Evolutionary conservation across 2,329 filamentous ascomycete species (phyloP).

Genomic region (Hymenotorrendiella dingleyae): DNA sequence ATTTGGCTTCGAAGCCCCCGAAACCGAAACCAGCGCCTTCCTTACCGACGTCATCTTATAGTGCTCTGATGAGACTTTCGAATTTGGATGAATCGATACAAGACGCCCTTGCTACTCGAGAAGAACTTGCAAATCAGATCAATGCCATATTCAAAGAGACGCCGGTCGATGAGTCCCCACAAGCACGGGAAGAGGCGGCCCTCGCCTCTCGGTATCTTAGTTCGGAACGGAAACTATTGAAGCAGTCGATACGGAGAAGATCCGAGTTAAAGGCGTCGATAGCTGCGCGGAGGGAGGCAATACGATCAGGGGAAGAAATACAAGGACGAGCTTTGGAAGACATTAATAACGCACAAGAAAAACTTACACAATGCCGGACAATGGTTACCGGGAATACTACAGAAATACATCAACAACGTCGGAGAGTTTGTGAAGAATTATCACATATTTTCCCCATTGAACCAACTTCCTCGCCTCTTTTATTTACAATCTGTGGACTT

Average conservation of each 20-base stretch:
- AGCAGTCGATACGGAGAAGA: conserved; percentile 53
- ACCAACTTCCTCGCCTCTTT: conserved; percentile 57
- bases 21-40: conserved; percentile 45
- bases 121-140: conserved; percentile 72
- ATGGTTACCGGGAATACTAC: conserved; percentile 53
- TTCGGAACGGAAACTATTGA: conserved; percentile 60
- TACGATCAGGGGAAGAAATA: conserved; percentile 53
- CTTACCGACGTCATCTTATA: conserved; percentile 71
- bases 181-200: conserved; percentile 43
- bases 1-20: conserved; percentile 46
- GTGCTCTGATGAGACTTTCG: conserved; percentile 78
- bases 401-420: conserved; percentile 75
- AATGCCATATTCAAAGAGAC: conserved; percentile 47
- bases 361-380: conserved; percentile 50
- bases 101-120: conserved; percentile 74
- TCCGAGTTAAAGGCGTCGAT: conserved; percentile 66
- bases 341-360: conserved; percentile 54
- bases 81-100: conserved; percentile 89
- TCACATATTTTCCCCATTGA: conserved; percentile 74
- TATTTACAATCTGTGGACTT: conserved; percentile 77
- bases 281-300: conserved; percentile 57
- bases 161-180: conserved; percentile 38
- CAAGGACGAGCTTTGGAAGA: conserved; percentile 55
- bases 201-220: conserved; percentile 50
- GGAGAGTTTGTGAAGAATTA: conserved; percentile 82